A percentile compares a stretch with the other conserved stretches of the same genome.
Conservation (phyloP, 257 asterid genomes). For the Solanum tarijense region DNA sequence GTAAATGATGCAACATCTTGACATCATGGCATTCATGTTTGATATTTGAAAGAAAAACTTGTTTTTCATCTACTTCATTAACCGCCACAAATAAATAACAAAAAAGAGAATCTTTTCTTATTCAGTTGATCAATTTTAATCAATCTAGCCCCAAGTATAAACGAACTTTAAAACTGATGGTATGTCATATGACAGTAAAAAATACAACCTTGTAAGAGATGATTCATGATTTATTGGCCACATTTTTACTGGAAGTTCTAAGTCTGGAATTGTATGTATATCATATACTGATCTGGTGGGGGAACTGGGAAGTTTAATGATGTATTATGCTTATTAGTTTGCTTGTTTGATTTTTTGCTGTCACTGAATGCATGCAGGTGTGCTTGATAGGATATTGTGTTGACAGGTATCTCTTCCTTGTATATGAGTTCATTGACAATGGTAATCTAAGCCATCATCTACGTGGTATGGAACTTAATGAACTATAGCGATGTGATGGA, state of each 20-base stretch:
- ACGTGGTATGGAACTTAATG: conserved; percentile 42
- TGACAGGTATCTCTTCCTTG: conserved; percentile 90
- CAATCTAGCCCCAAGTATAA: background rate
- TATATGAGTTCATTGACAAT: conserved; percentile 73
- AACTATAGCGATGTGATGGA: background rate
- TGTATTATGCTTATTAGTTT: background rate
- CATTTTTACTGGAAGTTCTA: background rate
- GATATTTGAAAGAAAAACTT: background rate
- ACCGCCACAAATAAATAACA: background rate
- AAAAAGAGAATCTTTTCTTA: too few relatives aligned
- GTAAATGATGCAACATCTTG: background rate
- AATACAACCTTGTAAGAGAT: too few relatives aligned
- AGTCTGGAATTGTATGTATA: background rate
- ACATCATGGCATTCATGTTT: background rate
- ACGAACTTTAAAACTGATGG: too few relatives aligned
- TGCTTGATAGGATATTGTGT: conserved; percentile 88
- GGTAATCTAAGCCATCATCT: conserved; percentile 87
- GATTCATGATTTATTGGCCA: too few relatives aligned
- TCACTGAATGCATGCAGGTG: conserved; percentile 37
- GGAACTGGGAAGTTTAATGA: background rate
- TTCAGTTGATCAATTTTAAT: too few relatives aligned
- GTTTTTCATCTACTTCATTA: background rate
- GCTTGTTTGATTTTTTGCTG: background rate
- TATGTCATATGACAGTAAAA: too few relatives aligned
- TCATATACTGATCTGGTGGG: background rate